These are phyloP conservation scores for Camellia granthamiana DNA, from an alignment of 148 eudicot genomes.

Conservation along the genomic window DNA sequence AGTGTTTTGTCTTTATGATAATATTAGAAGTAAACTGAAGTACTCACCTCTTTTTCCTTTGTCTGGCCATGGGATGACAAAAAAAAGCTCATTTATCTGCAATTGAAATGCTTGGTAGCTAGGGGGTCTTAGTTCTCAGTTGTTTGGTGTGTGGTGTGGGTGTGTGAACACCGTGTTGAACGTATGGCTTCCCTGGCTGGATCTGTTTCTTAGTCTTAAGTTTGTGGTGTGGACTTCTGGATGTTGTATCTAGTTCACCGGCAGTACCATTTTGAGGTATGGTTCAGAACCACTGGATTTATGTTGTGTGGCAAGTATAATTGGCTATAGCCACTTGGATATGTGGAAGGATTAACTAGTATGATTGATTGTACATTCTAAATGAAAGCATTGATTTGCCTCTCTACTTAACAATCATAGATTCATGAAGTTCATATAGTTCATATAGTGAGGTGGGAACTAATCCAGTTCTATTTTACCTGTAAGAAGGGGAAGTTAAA, in stretches of 20 bases:
- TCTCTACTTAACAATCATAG: too few species aligned
- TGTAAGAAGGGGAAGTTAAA: background rate
- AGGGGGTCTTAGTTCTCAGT: background rate
- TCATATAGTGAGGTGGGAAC: background rate
- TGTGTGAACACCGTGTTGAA: background rate
- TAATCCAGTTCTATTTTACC: background rate
- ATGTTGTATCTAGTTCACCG: background rate
- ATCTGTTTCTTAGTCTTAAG: background rate
- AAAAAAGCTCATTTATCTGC: conserved; percentile 1
- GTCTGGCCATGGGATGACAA: background rate
- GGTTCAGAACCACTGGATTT: background rate
- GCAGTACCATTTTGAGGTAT: background rate
- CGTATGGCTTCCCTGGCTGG: background rate
- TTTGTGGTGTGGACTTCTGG: background rate
- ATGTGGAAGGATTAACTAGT: background rate
- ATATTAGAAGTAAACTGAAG: background rate
- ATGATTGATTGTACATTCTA: background rate
- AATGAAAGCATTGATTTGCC: background rate
- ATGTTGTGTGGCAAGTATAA: background rate
- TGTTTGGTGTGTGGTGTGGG: conserved; percentile 2
- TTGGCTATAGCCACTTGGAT: conserved; percentile 5
- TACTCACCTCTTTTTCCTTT: background rate
- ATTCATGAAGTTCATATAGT: too few species aligned
- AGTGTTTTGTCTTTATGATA: background rate
- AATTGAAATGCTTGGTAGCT: conserved; percentile 4